These are phyloP conservation scores for Multifurca ochricompacta DNA, from an alignment of 768 basidiomycete species.

Conservation along the genomic window DNA sequence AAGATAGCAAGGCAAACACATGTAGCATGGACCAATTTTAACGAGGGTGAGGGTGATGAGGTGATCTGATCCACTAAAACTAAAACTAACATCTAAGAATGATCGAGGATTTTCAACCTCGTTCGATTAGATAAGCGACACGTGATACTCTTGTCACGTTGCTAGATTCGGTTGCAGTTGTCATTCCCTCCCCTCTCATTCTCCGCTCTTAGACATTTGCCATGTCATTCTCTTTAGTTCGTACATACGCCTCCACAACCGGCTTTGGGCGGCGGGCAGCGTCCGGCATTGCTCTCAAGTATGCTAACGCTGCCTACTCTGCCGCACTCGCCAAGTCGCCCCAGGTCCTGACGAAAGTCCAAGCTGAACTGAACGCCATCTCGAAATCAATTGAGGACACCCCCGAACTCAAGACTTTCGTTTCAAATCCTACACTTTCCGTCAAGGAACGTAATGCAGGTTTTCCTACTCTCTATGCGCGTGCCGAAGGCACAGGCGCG, in stretches of 20 bases:
- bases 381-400: slow-evolving; percentile 58
- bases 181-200: background rate
- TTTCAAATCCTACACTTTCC: slow-evolving; percentile 89
- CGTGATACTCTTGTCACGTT: background rate
- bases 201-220: slow-evolving; percentile 26
- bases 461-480: slow-evolving; percentile 58
- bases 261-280: slow-evolving; percentile 64
- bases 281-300: slow-evolving; percentile 72
- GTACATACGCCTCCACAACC: slow-evolving; percentile 38
- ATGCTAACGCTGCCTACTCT: slow-evolving; percentile 74
- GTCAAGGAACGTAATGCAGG: slow-evolving; percentile 63
- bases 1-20: too few species aligned
- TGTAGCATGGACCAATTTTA: too few species aligned
- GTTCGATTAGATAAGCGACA: background rate
- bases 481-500: slow-evolving; percentile 48
- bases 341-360: slow-evolving; percentile 75
- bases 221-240: slow-evolving; percentile 53
- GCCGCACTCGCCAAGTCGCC: slow-evolving; percentile 82
- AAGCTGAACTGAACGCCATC: slow-evolving; percentile 71
- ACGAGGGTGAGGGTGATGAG: too few species aligned
- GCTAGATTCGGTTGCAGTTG: background rate
- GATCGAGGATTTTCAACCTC: too few species aligned
- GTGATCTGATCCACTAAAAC: too few species aligned
- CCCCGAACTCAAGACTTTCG: slow-evolving; percentile 60
- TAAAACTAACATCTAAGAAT: too few species aligned